These are phyloP conservation scores for Kodamaea derodonti DNA, from an alignment of 1,139 yeast species.

Conservation along the genomic window DNA sequence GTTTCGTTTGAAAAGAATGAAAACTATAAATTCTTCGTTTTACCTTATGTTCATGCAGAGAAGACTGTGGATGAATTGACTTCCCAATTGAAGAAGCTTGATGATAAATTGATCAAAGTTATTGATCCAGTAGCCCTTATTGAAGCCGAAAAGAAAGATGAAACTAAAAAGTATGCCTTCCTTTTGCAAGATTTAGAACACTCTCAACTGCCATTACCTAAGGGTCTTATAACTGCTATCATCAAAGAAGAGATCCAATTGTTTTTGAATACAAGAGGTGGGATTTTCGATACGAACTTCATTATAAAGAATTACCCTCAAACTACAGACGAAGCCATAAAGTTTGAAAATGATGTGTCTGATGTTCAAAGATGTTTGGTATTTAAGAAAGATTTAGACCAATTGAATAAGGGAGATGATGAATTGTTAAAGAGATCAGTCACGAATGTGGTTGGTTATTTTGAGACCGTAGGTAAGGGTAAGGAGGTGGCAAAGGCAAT, in stretches of 20 bases:
- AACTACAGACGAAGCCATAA: slow-evolving; percentile 58
- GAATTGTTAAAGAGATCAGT: slow-evolving; percentile 27
- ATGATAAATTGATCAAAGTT: slow-evolving; percentile 37
- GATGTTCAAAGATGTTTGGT: slow-evolving; percentile 41
- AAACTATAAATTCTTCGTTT: slow-evolving; percentile 37
- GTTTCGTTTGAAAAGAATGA: slow-evolving; percentile 27
- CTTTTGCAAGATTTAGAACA: slow-evolving; percentile 39
- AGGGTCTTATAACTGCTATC: slow-evolving; percentile 57
- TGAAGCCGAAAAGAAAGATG: slow-evolving; percentile 38
- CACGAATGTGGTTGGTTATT: slow-evolving; percentile 51
- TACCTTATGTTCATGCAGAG: slow-evolving; percentile 37
- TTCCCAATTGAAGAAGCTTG: slow-evolving; percentile 9
- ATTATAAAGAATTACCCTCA: slow-evolving; percentile 54
- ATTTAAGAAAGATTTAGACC: slow-evolving; percentile 26
- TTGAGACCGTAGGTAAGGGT: slow-evolving; percentile 53
- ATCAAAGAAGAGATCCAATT: slow-evolving; percentile 44
- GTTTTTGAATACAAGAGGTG: slow-evolving; percentile 37
- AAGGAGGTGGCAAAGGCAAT: slow-evolving; percentile 14
- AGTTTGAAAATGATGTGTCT: slow-evolving; percentile 55
- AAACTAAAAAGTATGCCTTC: slow-evolving; percentile 37
- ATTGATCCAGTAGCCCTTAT: slow-evolving; percentile 46
- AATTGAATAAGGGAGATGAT: slow-evolving; percentile 22
- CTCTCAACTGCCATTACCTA: slow-evolving; percentile 41
- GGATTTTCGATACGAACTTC: slow-evolving; percentile 42
- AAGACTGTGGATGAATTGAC: slow-evolving; percentile 18